Base-by-base conservation (phyloP, 768 basidiomycete species). In the Roridomyces roridus region DNA sequence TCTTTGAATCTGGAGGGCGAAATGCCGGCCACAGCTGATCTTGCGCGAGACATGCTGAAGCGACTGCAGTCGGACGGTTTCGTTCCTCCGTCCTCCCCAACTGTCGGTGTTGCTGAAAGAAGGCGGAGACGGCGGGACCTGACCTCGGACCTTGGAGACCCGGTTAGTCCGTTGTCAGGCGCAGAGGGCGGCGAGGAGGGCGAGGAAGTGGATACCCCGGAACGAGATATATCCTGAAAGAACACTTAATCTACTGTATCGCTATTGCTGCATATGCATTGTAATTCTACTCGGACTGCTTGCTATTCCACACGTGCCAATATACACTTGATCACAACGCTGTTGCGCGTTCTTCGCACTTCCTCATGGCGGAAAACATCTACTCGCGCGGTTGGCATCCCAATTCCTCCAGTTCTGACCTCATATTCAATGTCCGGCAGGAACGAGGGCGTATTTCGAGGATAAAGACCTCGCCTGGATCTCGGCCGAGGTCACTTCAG, bases 391-490 rank as follows among this genome's bases (percentile, higher is more conserved):
- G 91, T 59, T 92, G 91, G 60, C 82, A 91, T n/a, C n/a, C n/a
- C n/a, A n/a, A n/a, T n/a, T n/a, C n/a, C n/a, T n/a, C n/a, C n/a
- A n/a, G n/a, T n/a, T n/a, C n/a, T n/a, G n/a, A n/a, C n/a, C n/a
- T n/a, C n/a, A n/a, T n/a, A n/a, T n/a, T n/a, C n/a, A n/a, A n/a
- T n/a, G n/a, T n/a, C n/a, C 65, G 91, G 10, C 15, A 34, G 31
- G 31, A 34, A 34, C 31, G 31, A 34, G 31, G 31, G 31, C 92
- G 69, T 93, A 91, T 94, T 94, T 96, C 68, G 85, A 93, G 62
- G 94, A 96, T 80, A 94, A 92, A 74, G 94, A 96, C 60, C 86
- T 89, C 63, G 94, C 93, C 59, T 97, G 95, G 95, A 82, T 96
- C 65, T 92, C 92, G 39, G 95, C 89, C 55, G 91, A 94, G 72